phyloP scores from a whole-genome alignment of 176 grass and related monocot species.

The Puccinellia tenuiflora region DNA sequence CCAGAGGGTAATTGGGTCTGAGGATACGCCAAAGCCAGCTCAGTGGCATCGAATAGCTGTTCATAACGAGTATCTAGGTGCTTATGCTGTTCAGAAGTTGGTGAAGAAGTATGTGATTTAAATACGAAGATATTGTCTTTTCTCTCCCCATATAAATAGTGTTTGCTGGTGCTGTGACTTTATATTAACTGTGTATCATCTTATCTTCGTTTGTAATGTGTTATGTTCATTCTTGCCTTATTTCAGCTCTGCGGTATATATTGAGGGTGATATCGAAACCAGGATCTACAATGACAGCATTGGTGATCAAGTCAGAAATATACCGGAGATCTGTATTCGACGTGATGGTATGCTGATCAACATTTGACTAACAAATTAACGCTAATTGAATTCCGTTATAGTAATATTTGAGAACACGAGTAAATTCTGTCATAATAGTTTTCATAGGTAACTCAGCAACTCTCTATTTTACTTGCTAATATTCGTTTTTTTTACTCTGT shows the following conservation, averaged over 20 bases:
- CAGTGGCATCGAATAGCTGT: conserved; percentile 91
- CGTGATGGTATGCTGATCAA: conserved; percentile 57
- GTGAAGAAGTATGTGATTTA: conserved; percentile 77
- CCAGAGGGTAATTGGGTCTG: conserved; percentile 59
- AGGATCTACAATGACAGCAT: conserved; percentile 88
- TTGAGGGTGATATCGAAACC: conserved; percentile 96
- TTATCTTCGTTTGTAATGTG: background rate
- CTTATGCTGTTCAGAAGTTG: conserved; percentile 75
- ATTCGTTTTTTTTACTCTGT: background rate
- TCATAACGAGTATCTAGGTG: conserved; percentile 61
- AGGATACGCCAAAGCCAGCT: conserved; percentile 62
- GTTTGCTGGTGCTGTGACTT: background rate
- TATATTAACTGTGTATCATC: background rate
- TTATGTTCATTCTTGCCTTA: conserved; percentile 11
- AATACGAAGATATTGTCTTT: background rate
- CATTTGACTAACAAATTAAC: background rate
- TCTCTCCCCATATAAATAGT: conserved; percentile 20
- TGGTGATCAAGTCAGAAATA: conserved; percentile 69
- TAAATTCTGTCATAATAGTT: background rate
- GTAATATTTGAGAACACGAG: background rate
- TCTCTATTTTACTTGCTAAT: conserved; percentile 4
- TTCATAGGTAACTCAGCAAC: background rate
- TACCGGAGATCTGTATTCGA: conserved; percentile 76
- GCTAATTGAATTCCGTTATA: background rate
- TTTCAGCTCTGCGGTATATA: conserved; percentile 72